These are phyloP conservation scores for Theobroma cacao DNA, from an alignment of 345 rosid species.

Conservation along the genomic window DNA sequence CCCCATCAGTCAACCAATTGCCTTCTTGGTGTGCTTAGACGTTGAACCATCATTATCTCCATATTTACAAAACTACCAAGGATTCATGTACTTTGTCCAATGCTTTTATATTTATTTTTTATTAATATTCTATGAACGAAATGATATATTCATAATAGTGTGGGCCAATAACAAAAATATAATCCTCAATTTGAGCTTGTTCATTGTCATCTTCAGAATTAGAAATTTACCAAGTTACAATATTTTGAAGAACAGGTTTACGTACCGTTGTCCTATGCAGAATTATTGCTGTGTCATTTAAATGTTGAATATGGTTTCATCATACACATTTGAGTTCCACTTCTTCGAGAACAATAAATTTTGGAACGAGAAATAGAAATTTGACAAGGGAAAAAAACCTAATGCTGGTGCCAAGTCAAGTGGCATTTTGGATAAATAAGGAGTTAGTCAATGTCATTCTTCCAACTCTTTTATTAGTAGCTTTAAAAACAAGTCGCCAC, in stretches of 20 bases:
- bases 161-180: not conserved
- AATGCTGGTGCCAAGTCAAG: not conserved
- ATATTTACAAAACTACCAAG: constrained; percentile 18
- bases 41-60: not conserved
- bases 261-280: not conserved
- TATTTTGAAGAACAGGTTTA: not conserved
- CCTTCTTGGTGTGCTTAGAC: not conserved
- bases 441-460: constrained; percentile 16
- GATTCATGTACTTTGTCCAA: not conserved
- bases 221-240: no score
- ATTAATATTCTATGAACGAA: not conserved
- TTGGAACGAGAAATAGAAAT: not conserved
- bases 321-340: no score
- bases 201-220: no score
- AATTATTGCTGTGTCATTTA: no score
- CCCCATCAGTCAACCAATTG: constrained; percentile 12
- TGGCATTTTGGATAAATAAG: constrained; percentile 17
- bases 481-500: constrained; percentile 19
- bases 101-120: not conserved
- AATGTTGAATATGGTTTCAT: no score
- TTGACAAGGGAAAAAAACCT: not conserved
- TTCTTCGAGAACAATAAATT: no score
- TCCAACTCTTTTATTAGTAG: not conserved
- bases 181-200: no score
- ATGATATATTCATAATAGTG: not conserved